Base-by-base conservation (phyloP, 257 asterid genomes). In the Nicotiana obtusifolia region DNA sequence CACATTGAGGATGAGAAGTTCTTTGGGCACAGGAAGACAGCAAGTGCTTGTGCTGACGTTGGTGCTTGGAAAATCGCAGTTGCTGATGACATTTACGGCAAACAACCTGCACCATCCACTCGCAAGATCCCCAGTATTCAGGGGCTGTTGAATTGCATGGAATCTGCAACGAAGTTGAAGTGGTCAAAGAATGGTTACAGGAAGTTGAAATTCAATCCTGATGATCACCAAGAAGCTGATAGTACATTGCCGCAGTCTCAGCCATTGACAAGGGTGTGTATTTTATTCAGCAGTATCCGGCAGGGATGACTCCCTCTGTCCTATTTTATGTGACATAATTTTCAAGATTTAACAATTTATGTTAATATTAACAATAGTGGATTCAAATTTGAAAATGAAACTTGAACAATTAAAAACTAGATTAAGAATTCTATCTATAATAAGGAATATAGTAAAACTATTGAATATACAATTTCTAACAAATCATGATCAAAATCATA, bases 21-120 rank as follows among this genome's bases (percentile, higher is more conserved):
- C 47, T 78, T 88, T 8, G 97, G 97, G n/a, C 98, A 92, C 81
- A 92, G 98, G 57, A 94, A 98, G 89, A 85, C 97, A 7, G 97
- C 97, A 81, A 94, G 98, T 91, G 99, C 97, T 16, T 83, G 90
- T 89, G 97, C 97, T 81, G 98, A 94, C 80, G 89, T 93, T 69
- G 85, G 93, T 68, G 81, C 93, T 19, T 94, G 95, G 97, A 92
- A 94, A 35, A 90, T 94, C 80, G 81, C 87, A 5, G 87, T 95
- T 81, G 86, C 88, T 77, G 95, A 91, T 77, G 91, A 86, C 81
- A 83, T 60, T 24, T 83, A 91, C 22, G 65, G 78, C 81, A 84
- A 76, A 59, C 86, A 86, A 60, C 86, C 84, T 5, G 89, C 81
- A 64, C 89, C 80, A 16, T 93, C 90, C 26, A 97, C 93, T 10